Base-by-base conservation (phyloP, 164 flowering plant species). In the Vitis amurensis region DNA sequence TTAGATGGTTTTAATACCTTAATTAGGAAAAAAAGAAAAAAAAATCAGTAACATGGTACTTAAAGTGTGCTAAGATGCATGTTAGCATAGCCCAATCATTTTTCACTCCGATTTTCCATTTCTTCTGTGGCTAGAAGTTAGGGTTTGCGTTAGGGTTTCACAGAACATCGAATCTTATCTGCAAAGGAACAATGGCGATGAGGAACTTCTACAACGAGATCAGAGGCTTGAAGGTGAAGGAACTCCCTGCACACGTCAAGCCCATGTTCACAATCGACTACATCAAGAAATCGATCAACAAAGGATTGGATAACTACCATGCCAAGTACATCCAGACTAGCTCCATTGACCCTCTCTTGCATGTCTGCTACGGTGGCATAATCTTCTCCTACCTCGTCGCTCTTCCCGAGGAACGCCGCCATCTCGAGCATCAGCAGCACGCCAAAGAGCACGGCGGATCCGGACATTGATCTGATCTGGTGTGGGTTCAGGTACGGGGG, bases 331-430 rank as follows among this genome's bases (percentile, higher is more conserved):
- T 93, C 23, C 75, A 79, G 69, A 91, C 98, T 53, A 73, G 79
- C 80, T 90, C 95, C 48, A 59, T 82, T 60, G 85, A 85, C 0
- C 98, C 97, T 23, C 80, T 93, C 64, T 78, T 50, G 71, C 98
- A 93, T 76, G 87, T 93, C 71, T 90, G 97, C 77, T 91, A 80
- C 68, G 95, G 97, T 10, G 97, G 94, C 50, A 89, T 93, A 93
- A 55, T 69, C 68, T 84, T 93, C 77, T 91, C 96, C 15, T 93
- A 91, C 83, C 91, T 91, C 63, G 83, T 91, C 50, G 92, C 92
- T n/a, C 93, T 93, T 12, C 98, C 98, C 12, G 88, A 93, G 73
- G 96, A 90, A 70, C 95, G 95, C 50, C 94, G 97, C 64, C 97
- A 93, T 63, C 96, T 90, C 62, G 89, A 78, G 78, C 97, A 93